Evolutionary conservation across 2,329 filamentous ascomycete species (phyloP).

Genomic region (Colletotrichum sp.): DNA sequence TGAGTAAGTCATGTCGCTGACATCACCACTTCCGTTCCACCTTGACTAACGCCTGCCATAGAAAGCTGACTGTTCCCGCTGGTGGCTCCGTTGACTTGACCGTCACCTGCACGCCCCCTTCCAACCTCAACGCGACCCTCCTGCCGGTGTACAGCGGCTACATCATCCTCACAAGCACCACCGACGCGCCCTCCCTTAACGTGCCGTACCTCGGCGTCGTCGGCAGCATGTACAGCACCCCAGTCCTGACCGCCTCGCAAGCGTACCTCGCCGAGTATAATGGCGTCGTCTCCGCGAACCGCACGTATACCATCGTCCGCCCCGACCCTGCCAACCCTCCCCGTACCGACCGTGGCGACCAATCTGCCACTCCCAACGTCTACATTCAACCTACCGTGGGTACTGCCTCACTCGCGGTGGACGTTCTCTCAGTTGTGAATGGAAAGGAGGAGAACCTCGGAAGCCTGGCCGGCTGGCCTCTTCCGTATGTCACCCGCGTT

Average conservation of each 20-base stretch:
- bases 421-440: slow-evolving; percentile 44
- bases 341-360: slow-evolving; percentile 27
- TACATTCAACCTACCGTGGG: slow-evolving; percentile 49
- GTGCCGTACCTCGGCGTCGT: slow-evolving; percentile 46
- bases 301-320: slow-evolving; percentile 45
- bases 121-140: slow-evolving; percentile 35
- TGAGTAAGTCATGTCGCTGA: neutral
- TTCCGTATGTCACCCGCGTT: neutral
- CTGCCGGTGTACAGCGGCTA: slow-evolving; percentile 48
- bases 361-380: slow-evolving; percentile 37
- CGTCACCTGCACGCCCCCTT: slow-evolving; percentile 48
- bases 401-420: slow-evolving; percentile 44
- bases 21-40: rapidly evolving
- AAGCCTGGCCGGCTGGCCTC: neutral
- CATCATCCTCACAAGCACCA: slow-evolving; percentile 43
- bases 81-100: slow-evolving; percentile 47
- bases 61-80: slow-evolving; percentile 44
- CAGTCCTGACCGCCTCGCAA: slow-evolving; percentile 36
- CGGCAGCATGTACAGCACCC: slow-evolving; percentile 37
- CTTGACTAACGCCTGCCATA: neutral
- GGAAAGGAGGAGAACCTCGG: slow-evolving; percentile 28
- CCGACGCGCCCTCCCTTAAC: slow-evolving; percentile 36
- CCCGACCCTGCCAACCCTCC: slow-evolving; percentile 35
- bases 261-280: slow-evolving; percentile 24
- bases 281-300: slow-evolving; percentile 30